Base-by-base conservation (phyloP, 257 asterid genomes). In the Petrea volubilis region DNA sequence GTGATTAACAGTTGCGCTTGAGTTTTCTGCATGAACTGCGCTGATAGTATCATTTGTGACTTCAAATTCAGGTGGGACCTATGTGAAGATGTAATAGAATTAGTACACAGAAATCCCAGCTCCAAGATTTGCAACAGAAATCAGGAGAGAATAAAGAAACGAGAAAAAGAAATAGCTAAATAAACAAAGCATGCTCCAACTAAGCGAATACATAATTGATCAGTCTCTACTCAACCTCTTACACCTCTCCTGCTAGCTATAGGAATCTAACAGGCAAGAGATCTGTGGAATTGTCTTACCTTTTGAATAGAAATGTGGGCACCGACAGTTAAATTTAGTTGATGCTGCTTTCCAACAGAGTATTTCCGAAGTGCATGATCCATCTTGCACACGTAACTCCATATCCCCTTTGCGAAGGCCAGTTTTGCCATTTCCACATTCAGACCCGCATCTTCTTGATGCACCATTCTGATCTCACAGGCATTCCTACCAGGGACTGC, bases 401-500 rank as follows among this genome's bases (percentile, higher is more conserved):
- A 93, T 86, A 93, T 88, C 75, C 96, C 87, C 75, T 84, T 93
- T 58, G 95, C 75, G 80, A 93, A 93, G 65, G 93, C 97, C 71
- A 91, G 69, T 78, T 89, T 93, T 47, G 92, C 95, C 84, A 91
- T 84, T 73, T 91, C 96, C 72, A 78, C 93, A 75, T 89, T 93
- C 82, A 93, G 62, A 60, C 96, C 96, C 70, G 96, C 94, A 47
- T 91, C 97, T 84, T 93, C 98, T 82, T 93, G 98, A 85, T 93
- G 96, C 78, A 93, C 85, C 96, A 93, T 82, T 75, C 66, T 85
- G 79, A 93, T 89, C 86, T 93, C 98, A 47, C 90, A 93, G 23
- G 98, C 97, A 86, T 89, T 89, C 81, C 89, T 84, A 69, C 91
- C 96, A 52, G 93, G 81, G 77, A 89, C 96, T 93, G 88, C 72